These are phyloP conservation scores for Venturia oleaginea DNA, from an alignment of 2,329 filamentous ascomycete species.

Conservation along the genomic window DNA sequence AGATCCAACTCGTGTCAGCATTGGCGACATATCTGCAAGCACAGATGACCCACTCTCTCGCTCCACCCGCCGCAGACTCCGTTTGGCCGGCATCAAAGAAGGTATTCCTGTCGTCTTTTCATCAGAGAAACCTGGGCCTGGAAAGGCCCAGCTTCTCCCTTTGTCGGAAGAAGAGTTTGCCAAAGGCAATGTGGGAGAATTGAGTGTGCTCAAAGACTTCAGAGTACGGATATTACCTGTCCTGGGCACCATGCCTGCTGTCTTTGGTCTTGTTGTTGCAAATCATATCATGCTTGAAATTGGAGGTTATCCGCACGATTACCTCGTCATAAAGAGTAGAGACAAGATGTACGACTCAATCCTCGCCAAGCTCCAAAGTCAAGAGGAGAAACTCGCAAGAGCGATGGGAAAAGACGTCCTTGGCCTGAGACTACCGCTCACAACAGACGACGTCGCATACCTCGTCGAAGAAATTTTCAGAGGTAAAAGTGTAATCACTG, in stretches of 20 bases:
- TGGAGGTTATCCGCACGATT: constrained; percentile 75
- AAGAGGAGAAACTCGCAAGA: constrained; percentile 66
- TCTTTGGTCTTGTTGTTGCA: constrained; percentile 84
- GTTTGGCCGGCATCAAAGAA: constrained; percentile 64
- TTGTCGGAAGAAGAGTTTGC: constrained; percentile 78
- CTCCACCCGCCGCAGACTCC: constrained; percentile 70
- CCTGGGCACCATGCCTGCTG: constrained; percentile 90
- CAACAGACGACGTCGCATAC: constrained; percentile 73
- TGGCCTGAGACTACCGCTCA: constrained; percentile 73
- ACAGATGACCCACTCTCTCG: constrained; percentile 84
- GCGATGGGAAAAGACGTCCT: constrained; percentile 45
- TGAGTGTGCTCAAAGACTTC: constrained; percentile 86
- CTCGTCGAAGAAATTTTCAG: constrained; percentile 81
- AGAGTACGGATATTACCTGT: constrained; percentile 91
- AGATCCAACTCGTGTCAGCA: constrained; percentile 69
- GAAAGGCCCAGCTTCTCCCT: constrained; percentile 83
- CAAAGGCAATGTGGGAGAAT: constrained; percentile 76
- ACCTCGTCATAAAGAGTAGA: constrained; percentile 67
- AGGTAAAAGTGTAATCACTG: constrained; percentile 74
- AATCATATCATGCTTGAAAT: constrained; percentile 87
- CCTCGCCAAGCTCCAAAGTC: constrained; percentile 62
- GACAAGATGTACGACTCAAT: constrained; percentile 91
- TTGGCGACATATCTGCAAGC: constrained; percentile 83
- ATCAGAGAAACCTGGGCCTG: constrained; percentile 78
- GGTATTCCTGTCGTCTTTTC: constrained; percentile 92